Base-by-base conservation (phyloP, 371 early-diverging fungal species). In the Mortierella sp. region DNA sequence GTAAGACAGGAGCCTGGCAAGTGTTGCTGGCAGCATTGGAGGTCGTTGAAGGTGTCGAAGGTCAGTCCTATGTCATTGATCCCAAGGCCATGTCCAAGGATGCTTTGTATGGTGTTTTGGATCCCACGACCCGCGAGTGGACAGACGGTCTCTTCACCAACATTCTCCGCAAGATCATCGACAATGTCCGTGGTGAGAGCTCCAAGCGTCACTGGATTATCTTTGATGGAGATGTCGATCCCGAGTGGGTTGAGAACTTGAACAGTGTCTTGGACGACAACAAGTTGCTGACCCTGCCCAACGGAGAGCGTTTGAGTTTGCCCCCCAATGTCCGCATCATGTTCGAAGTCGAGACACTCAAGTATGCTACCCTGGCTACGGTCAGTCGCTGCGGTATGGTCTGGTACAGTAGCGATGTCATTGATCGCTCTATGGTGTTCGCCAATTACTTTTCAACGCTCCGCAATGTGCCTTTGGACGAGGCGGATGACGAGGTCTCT, bases 371-470 rank as follows among this genome's bases (percentile, higher is more conserved):
- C 0, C 87, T 96, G 31, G 99, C 99, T 48, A 99, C 99, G 0
- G 96, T 99, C 31, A 93, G 94, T 85, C 95, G 99, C 54, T 98
- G 99, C 83, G 99, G 99, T 81, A 98, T 99, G 97, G 96, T 99
- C 27, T 98, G 98, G 97, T 97, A 98, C 81, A 94, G 94, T 69
- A 93, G 94, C 59, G 94, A 95, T 66, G 91, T 97, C 1, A 92
- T 98, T 46, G 89, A 89, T 2, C 80, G 91, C 43, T 82, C 86
- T 2, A 96, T 97, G 95, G 80, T 95, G 47, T 89, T 90, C 72
- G 72, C 85, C 64, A 83, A 95, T 72, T 98, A 97, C 74, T 84
- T 99, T 43, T 89, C 90, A 19, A 90, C 87, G 0, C 84, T 98
- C 12, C 88, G 90, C 31, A 82, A 81, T 38, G 88, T 90, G 23